A percentile compares a stretch with the other conserved stretches of the same genome.
phyloP scores from a whole-genome alignment of 495 filamentous ascomycete species.

The Apiosordaria backusii region DNA sequence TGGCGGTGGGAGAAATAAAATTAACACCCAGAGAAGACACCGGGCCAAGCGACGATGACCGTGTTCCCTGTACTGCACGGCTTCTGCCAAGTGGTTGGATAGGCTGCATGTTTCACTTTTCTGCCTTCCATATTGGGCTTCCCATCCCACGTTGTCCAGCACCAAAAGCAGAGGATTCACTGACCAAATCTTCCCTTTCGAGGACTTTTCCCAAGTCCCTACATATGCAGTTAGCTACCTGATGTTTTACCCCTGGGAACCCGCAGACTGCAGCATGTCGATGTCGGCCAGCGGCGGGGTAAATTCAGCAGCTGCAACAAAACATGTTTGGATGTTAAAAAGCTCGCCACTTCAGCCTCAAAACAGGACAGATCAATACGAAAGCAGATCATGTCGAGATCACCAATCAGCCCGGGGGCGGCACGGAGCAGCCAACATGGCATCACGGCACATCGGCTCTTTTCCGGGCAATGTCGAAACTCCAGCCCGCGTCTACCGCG shows the following conservation, averaged over 20 bases:
- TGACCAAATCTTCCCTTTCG: not conserved
- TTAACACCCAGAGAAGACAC: no score
- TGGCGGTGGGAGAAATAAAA: no score
- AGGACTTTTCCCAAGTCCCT: not conserved
- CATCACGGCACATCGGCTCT: constrained; percentile 1
- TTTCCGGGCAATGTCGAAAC: not conserved
- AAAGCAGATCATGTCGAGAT: no score
- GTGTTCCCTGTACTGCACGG: no score
- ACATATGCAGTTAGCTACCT: no score
- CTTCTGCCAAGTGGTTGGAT: not conserved
- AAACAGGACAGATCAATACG: not conserved
- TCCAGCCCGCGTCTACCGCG: not conserved
- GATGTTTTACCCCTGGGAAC: not conserved
- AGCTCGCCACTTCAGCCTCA: constrained; percentile 3
- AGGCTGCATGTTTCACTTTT: not conserved
- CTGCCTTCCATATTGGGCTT: not conserved
- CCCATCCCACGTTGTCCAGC: not conserved
- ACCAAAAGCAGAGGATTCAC: not conserved
- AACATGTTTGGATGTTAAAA: no score
- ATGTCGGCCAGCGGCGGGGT: not conserved
- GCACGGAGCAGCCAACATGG: not conserved
- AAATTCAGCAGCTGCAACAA: not conserved
- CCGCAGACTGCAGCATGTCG: not conserved
- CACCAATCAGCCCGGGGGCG: not conserved
- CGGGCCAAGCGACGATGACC: no score